Evolutionary conservation across 768 basidiomycete species (phyloP).

Genomic region (Mycena belliarum): DNA sequence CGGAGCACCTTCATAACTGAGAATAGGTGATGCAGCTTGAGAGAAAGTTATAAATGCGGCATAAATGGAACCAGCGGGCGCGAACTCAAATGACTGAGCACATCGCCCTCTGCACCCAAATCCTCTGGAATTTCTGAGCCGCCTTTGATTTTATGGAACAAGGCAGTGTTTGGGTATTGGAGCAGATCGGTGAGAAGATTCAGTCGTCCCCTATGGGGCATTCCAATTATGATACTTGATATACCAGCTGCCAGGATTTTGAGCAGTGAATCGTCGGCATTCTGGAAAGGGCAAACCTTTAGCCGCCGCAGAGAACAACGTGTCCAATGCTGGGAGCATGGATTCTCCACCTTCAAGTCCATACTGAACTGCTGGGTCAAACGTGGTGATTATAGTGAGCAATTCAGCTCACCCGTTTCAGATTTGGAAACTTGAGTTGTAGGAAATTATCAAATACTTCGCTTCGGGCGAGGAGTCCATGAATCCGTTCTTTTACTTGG

Average conservation of each 20-base stretch:
- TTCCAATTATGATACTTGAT: constrained; percentile 72
- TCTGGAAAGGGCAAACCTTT: constrained; percentile 39
- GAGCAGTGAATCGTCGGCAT: background rate
- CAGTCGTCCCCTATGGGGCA: constrained; percentile 88
- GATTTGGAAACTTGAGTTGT: constrained; percentile 85
- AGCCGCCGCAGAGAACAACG: constrained; percentile 69
- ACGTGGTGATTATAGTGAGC: background rate
- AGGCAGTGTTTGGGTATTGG: constrained; percentile 59
- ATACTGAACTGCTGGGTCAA: constrained; percentile 38
- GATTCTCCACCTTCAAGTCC: constrained; percentile 93
- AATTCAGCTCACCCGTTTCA: constrained; percentile 57
- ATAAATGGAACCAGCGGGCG: constrained; percentile 4
- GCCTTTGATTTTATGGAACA: constrained; percentile 89
- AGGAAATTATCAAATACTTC: constrained; percentile 86
- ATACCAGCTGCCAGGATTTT: constrained; percentile 49
- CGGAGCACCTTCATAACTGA: constrained; percentile 54
- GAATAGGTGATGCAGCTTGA: constrained; percentile 63
- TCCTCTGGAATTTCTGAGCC: constrained; percentile 70
- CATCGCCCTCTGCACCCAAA: constrained; percentile 75
- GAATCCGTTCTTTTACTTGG: constrained; percentile 54
- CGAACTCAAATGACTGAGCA: constrained; percentile 80
- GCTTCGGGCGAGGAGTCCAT: constrained; percentile 68
- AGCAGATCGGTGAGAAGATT: constrained; percentile 83
- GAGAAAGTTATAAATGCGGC: background rate
- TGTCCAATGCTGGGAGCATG: constrained; percentile 87